Evolutionary conservation across 177 flowering plant species (phyloP).

Genomic region (Telopea speciosissima): DNA sequence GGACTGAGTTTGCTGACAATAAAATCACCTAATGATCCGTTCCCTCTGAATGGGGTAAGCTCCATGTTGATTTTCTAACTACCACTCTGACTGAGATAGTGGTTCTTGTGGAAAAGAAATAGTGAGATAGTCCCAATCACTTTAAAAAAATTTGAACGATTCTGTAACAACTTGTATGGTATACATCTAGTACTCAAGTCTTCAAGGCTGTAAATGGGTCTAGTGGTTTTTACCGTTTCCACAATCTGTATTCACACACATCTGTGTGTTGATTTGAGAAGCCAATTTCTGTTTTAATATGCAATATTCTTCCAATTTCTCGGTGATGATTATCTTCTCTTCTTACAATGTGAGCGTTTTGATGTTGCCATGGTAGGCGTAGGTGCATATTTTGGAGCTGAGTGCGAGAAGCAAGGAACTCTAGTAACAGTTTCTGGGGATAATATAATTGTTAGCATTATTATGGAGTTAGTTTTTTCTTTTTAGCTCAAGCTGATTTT

Average conservation of each 20-base stretch:
- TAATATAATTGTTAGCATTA: conserved; percentile 75
- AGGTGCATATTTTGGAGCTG: conserved; percentile 81
- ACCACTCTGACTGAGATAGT: neutral
- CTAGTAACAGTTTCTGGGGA: conserved; percentile 91
- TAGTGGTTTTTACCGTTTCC: neutral
- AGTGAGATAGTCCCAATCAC: neutral
- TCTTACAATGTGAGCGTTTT: neutral
- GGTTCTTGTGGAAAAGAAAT: neutral
- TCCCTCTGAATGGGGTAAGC: conserved; percentile 95
- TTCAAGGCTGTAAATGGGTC: neutral
- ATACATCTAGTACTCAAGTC: neutral
- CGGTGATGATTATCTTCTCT: neutral
- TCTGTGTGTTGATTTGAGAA: neutral
- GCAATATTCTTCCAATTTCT: neutral
- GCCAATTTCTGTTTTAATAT: neutral
- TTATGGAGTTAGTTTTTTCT: too few relatives aligned
- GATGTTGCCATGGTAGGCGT: conserved; percentile 43
- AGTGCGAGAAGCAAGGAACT: conserved; percentile 86
- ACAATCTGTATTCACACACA: neutral
- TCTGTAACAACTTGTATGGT: neutral
- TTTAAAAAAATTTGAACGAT: too few relatives aligned
- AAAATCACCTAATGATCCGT: conserved; percentile 87
- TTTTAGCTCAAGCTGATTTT: too few relatives aligned
- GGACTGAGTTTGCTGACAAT: conserved; percentile 85
- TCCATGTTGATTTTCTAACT: neutral